phyloP scores from a whole-genome alignment of 306 rosid genomes.

The Corylus avellana region DNA sequence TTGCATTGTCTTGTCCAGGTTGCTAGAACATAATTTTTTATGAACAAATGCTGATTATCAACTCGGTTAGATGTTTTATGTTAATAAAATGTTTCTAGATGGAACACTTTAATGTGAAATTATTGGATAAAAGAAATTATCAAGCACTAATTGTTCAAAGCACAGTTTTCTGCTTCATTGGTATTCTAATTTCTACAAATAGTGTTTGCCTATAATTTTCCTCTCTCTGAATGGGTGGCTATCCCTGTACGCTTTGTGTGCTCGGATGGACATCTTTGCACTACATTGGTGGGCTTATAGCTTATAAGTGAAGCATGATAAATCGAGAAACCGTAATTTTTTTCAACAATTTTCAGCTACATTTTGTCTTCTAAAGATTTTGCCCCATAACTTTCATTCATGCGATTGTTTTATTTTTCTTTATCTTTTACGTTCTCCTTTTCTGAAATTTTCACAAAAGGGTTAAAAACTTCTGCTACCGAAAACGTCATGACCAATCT shows the following conservation, averaged over 20 bases:
- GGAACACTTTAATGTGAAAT: neutral
- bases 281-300: neutral
- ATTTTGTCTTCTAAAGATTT: neutral
- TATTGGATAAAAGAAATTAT: neutral
- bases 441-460: neutral
- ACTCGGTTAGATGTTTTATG: neutral
- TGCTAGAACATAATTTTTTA: neutral
- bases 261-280: neutral
- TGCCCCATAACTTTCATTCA: neutral
- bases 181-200: neutral
- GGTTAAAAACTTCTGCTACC: neutral
- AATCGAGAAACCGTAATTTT: neutral
- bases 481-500: neutral
- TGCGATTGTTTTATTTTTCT: neutral
- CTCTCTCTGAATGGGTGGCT: constrained; percentile 1
- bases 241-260: neutral
- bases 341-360: neutral
- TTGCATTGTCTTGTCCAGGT: neutral
- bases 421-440: neutral
- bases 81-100: neutral
- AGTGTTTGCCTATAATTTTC: neutral
- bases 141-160: neutral
- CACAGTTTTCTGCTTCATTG: neutral
- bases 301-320: neutral
- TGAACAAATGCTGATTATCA: neutral